Evolutionary conservation across 2,329 filamentous ascomycete genomes (phyloP).

Genomic region (Aureobasidium sp.): DNA sequence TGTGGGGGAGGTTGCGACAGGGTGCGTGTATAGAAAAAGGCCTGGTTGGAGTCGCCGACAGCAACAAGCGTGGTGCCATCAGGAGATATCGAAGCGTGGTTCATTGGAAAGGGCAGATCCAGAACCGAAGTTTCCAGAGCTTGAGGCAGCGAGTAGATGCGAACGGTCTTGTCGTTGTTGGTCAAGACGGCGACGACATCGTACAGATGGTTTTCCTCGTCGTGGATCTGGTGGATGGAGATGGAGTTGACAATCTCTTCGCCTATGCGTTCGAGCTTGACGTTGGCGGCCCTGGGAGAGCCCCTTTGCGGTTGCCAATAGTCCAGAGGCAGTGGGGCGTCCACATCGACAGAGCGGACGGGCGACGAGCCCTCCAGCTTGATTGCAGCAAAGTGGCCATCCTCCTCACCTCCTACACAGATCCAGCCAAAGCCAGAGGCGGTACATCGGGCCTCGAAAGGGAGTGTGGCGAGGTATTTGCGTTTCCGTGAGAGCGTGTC

Average conservation of each 20-base stretch:
- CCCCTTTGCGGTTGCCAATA: conserved; percentile 22
- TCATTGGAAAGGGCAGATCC: conserved; percentile 76
- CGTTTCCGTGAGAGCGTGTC: conserved; percentile 64
- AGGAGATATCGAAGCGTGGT: conserved; percentile 88
- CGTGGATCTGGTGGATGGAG: conserved; percentile 52
- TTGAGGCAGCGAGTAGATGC: conserved; percentile 68
- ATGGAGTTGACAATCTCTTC: conserved; percentile 62
- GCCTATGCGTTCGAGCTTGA: conserved; percentile 53
- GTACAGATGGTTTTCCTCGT: conserved; percentile 41
- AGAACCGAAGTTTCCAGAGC: conserved; percentile 63
- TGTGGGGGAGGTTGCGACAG: conserved; percentile 27
- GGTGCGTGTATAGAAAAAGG: conserved; percentile 69
- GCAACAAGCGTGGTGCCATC: conserved; percentile 74
- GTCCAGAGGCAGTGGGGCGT: conserved; percentile 51
- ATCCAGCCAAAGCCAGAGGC: conserved; percentile 83
- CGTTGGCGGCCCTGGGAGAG: conserved; percentile 48
- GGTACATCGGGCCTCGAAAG: conserved; percentile 70
- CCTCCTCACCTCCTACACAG: conserved; percentile 76
- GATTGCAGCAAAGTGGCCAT: conserved; percentile 80
- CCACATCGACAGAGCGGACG: conserved; percentile 44
- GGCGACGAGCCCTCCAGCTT: conserved; percentile 45
- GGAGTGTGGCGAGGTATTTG: conserved; percentile 64
- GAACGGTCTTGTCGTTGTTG: conserved; percentile 88
- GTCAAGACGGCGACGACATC: conserved; percentile 66
- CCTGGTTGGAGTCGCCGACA: conserved; percentile 78